Percentiles rank a stretch among this genome's conserved stretches.
Evolutionary conservation across 2,329 filamentous ascomycete species (phyloP).

Genomic region (Aspergillus versicolor): DNA sequence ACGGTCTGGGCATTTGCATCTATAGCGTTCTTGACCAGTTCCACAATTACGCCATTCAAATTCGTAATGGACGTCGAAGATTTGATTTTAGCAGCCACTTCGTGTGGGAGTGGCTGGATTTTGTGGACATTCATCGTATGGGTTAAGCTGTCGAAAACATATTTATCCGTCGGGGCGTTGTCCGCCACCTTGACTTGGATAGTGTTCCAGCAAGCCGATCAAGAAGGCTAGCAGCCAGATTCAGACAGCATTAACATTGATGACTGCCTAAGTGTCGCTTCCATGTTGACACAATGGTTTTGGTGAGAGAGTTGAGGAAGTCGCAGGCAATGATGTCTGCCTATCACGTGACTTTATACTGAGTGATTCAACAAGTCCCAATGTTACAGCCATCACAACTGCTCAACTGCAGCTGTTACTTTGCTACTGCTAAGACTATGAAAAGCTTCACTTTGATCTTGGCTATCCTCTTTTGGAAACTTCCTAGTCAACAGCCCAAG

Average conservation of each 20-base stretch:
- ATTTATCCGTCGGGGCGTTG: constrained; percentile 1
- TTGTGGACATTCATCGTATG: constrained; percentile 25
- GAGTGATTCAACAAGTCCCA: no score
- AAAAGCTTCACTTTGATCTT: not conserved
- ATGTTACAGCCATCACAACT: no score
- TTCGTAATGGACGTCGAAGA: constrained; percentile 79
- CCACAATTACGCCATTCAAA: constrained; percentile 68
- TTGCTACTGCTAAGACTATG: not conserved
- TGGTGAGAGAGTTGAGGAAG: constrained; percentile 6
- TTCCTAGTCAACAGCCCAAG: no score
- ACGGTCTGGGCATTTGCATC: constrained; percentile 73
- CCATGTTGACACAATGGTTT: not conserved
- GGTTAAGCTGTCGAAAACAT: not conserved
- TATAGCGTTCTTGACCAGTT: constrained; percentile 78
- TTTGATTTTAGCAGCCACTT: constrained; percentile 75
- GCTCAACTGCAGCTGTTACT: no score
- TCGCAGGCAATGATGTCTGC: constrained; percentile 7
- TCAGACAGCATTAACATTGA: not conserved
- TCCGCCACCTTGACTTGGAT: not conserved
- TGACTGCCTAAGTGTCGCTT: not conserved
- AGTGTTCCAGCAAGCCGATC: not conserved
- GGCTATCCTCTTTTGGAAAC: not conserved
- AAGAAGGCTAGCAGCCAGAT: not conserved
- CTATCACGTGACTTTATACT: constrained; percentile 6
- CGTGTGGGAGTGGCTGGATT: constrained; percentile 69